phyloP scores from a whole-genome alignment of 306 rosid species.

The Senna tora region DNA sequence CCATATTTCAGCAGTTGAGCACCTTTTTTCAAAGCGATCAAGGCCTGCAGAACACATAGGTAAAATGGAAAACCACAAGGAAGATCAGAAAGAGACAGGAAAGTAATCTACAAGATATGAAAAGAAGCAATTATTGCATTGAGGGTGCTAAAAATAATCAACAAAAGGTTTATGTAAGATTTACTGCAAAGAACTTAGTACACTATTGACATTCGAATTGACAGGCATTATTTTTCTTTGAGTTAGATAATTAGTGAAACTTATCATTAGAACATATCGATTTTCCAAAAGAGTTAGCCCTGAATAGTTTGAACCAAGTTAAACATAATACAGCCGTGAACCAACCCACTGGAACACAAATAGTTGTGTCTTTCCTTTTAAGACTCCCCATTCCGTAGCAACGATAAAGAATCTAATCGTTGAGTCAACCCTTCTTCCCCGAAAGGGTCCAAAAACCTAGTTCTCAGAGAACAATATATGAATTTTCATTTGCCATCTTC shows the following conservation, averaged over 20 bases:
- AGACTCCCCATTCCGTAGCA: conserved; percentile 21
- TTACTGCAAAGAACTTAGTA: conserved; percentile 1
- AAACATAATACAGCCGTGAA: neutral
- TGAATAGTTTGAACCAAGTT: conserved; percentile 3
- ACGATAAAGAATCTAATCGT: conserved; percentile 9
- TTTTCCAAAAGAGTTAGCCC: neutral
- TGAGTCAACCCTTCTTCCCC: conserved; percentile 12
- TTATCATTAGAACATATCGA: conserved; percentile 7
- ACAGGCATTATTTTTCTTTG: neutral
- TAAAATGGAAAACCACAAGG: conserved; percentile 32
- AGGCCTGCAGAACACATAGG: conserved; percentile 60
- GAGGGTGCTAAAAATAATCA: neutral
- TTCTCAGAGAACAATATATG: conserved; percentile 2
- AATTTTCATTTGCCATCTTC: neutral
- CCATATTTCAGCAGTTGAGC: conserved; percentile 96
- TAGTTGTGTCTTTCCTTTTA: neutral
- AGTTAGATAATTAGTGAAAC: neutral
- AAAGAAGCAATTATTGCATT: neutral
- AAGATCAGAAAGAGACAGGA: conserved; percentile 16
- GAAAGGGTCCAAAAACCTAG: neutral
- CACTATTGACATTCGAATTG: conserved; percentile 6
- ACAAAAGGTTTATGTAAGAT: conserved; percentile 20
- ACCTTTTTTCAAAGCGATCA: conserved; percentile 89
- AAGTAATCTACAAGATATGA: neutral
- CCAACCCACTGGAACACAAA: conserved; percentile 29